Conservation (phyloP, 805 yeast species). For the Wickerhamiella sergipiensis region DNA sequence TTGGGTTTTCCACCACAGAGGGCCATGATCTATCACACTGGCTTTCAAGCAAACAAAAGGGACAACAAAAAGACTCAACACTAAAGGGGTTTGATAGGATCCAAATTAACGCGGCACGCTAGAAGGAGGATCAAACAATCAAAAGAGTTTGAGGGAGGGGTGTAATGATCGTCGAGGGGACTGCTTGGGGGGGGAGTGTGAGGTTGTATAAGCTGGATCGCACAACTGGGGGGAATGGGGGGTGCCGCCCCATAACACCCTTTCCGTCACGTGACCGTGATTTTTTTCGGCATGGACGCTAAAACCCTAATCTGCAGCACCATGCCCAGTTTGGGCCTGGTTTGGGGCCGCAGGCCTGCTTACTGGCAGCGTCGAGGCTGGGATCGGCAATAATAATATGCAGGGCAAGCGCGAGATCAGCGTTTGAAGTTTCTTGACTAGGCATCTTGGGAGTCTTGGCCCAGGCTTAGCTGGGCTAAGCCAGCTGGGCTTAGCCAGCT, state of each 20-base stretch:
- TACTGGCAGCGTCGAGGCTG: too few relatives aligned
- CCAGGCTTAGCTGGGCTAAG: too few relatives aligned
- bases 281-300: background rate
- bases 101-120: background rate
- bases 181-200: background rate
- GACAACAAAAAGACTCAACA: background rate
- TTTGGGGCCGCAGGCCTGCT: too few relatives aligned
- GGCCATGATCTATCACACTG: slow-evolving; percentile 20
- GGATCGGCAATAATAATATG: background rate
- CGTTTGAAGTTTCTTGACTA: too few relatives aligned
- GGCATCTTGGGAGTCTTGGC: too few relatives aligned
- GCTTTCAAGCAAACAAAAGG: background rate
- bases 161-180: background rate
- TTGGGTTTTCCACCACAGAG: slow-evolving; percentile 26
- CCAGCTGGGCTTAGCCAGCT: too few relatives aligned
- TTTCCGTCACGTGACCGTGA: background rate
- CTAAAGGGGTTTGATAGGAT: too few relatives aligned
- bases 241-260: background rate
- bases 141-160: background rate
- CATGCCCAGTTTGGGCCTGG: background rate
- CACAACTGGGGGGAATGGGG: too few relatives aligned
- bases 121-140: background rate
- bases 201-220: background rate
- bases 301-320: background rate
- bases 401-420: background rate